phyloP scores from a whole-genome alignment of 108 stramenopile species.

The Fragilariopsis cylindrus region DNA sequence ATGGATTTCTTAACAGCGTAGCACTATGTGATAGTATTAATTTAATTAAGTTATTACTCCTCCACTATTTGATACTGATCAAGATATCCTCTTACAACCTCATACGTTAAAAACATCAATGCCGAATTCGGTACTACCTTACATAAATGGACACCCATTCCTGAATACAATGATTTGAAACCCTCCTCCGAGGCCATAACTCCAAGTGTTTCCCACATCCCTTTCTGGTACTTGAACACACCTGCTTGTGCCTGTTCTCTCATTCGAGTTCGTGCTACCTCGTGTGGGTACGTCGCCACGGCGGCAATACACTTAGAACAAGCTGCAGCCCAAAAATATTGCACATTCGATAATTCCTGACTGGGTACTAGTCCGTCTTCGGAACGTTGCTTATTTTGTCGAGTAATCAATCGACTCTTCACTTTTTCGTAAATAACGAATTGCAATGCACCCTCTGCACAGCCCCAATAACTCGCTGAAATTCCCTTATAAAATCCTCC shows the following conservation, averaged over 20 bases:
- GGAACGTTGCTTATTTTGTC: constrained; percentile 51
- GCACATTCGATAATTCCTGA: constrained; percentile 62
- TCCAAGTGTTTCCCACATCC: constrained; percentile 92
- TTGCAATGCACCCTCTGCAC: constrained; percentile 87
- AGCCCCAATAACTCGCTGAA: constrained; percentile 93
- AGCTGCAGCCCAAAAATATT: constrained; percentile 81
- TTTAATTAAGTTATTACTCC: neutral
- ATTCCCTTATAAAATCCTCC: constrained; percentile 91
- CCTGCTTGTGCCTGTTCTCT: constrained; percentile 89
- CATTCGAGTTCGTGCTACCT: constrained; percentile 91
- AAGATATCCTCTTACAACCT: constrained; percentile 73
- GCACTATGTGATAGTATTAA: no score
- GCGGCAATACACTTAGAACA: constrained; percentile 81
- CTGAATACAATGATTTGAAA: constrained; percentile 74
- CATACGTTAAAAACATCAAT: constrained; percentile 90
- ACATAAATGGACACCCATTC: constrained; percentile 90
- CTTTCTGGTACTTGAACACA: constrained; percentile 84
- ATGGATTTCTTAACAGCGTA: neutral
- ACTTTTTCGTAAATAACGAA: constrained; percentile 92
- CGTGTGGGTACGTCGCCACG: constrained; percentile 91
- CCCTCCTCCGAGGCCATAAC: constrained; percentile 91
- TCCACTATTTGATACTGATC: constrained; percentile 57
- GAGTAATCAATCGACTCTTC: constrained; percentile 62
- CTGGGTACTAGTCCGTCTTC: constrained; percentile 55
- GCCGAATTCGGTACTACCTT: constrained; percentile 95